A percentile compares a stretch with the other conserved stretches of the same genome.
These are phyloP conservation scores for Arthroderma sp. DNA, from an alignment of 2,329 filamentous ascomycete genomes.

Conservation along the genomic window DNA sequence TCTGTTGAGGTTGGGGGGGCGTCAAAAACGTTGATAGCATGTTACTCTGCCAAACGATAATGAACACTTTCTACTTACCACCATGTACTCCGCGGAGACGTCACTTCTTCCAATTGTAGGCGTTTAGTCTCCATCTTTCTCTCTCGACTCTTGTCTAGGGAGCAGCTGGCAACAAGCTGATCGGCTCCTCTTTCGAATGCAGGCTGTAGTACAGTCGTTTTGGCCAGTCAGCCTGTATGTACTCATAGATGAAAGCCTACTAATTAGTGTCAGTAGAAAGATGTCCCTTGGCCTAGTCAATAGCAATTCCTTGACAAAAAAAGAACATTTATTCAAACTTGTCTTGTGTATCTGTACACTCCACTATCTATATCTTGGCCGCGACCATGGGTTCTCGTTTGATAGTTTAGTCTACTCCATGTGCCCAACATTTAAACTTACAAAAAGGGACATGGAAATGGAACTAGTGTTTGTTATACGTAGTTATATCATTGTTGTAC, in stretches of 20 bases:
- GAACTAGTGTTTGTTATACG: too few relatives aligned
- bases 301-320: background rate
- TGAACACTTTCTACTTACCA: conserved; percentile 4
- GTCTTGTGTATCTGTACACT: too few relatives aligned
- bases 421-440: too few relatives aligned
- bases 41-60: conserved; percentile 6
- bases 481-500: too few relatives aligned
- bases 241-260: conserved; percentile 1
- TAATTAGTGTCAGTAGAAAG: background rate
- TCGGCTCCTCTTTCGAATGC: background rate
- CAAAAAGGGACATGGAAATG: too few relatives aligned
- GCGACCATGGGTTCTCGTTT: too few relatives aligned
- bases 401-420: too few relatives aligned
- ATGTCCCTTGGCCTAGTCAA: background rate
- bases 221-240: background rate
- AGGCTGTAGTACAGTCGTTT: background rate
- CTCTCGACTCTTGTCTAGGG: background rate
- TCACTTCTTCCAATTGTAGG: background rate
- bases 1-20: background rate
- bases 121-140: background rate
- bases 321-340: too few relatives aligned
- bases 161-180: background rate
- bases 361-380: too few relatives aligned
- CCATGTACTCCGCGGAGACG: background rate
- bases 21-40: conserved; percentile 5